A percentile compares a stretch with the other conserved stretches of the same genome.
Evolutionary conservation across 1,139 yeast genomes (phyloP).

Genomic region (Pneumocystis sp.): DNA sequence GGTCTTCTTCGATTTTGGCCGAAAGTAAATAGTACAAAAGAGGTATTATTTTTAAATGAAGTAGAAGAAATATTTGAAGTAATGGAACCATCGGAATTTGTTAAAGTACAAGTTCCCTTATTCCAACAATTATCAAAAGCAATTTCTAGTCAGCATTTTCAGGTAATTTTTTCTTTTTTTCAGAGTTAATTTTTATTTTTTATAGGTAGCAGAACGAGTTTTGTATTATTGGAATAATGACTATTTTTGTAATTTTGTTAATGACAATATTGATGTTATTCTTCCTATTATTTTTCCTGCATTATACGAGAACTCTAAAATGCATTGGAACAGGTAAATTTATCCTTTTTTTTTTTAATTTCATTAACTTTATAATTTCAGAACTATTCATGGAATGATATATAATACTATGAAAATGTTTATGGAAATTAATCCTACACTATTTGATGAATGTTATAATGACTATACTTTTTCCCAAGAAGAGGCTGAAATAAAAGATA

Average conservation of each 20-base stretch:
- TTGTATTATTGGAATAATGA: constrained; percentile 91
- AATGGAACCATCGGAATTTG: constrained; percentile 84
- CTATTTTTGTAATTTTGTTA: constrained; percentile 74
- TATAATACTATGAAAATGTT: constrained; percentile 82
- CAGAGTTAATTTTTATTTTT: neutral
- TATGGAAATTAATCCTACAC: constrained; percentile 81
- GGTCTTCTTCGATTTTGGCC: constrained; percentile 95
- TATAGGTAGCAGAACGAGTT: constrained; percentile 64
- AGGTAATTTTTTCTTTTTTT: constrained; percentile 28
- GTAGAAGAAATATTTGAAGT: constrained; percentile 94
- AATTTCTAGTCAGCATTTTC: constrained; percentile 90
- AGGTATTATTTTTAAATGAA: constrained; percentile 88
- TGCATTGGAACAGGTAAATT: constrained; percentile 57
- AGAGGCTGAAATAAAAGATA: constrained; percentile 29
- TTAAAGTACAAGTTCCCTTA: constrained; percentile 81
- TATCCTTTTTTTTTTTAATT: neutral
- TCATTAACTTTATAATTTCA: neutral
- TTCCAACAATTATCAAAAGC: constrained; percentile 91
- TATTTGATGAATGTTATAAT: constrained; percentile 84
- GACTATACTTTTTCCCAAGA: constrained; percentile 58
- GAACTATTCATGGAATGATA: constrained; percentile 75
- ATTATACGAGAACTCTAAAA: constrained; percentile 54
- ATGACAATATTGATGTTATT: constrained; percentile 80
- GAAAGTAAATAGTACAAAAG: constrained; percentile 85
- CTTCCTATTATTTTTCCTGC: constrained; percentile 86